Evolutionary conservation across 1,139 yeast species (phyloP), one percentile per base, ranked within the genome.

Genomic region (Geotrichum fermentans): DNA sequence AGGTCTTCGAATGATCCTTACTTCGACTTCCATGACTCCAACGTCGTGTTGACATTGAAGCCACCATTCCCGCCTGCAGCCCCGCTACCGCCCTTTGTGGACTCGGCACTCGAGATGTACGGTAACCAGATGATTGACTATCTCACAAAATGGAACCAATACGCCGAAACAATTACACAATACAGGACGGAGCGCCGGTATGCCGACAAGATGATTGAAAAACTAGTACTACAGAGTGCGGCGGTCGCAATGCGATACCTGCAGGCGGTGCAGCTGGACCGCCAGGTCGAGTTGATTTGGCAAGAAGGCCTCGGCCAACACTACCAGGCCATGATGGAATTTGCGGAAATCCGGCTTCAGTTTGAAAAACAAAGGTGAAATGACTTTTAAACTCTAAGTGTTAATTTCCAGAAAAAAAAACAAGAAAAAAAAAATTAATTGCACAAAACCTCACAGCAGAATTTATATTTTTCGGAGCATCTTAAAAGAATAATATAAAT

Each of bases 181-280:
- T 68, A 67, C 47, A 56, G 58, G 21, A 45, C 49, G 32, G 58
- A 57, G 16, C 59, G 72, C 28, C 57, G 53, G 18, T 52, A 50
- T 30, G 66, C 67, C 4, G 67, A 67, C 47, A 45, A 40, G 4
- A 30, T 28, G 22, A 52, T 22, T 44, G 55, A 61, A 33, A 49
- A 55, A 21, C 47, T 56, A 24, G 56, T 61, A 30, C 35, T 62
- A 14, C 34, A 52, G 28, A 51, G 56, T 34, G 42, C 52, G 2
- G 54, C 47, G 7, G 59, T 60, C 24, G 47, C 60, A 21, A 44
- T 49, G 39, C 52, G 51, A 13, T 68, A 68, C 47, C 43, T 61
- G 32, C 43, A 53, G 28, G 67, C 68, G 2, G 45, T 66, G 37
- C 57, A 60, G 45, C 58, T 58, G 40, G 72, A 68, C 51, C 56